phyloP scores from a whole-genome alignment of 805 yeast species.

The Yamadazyma takamatsuzukensis region DNA sequence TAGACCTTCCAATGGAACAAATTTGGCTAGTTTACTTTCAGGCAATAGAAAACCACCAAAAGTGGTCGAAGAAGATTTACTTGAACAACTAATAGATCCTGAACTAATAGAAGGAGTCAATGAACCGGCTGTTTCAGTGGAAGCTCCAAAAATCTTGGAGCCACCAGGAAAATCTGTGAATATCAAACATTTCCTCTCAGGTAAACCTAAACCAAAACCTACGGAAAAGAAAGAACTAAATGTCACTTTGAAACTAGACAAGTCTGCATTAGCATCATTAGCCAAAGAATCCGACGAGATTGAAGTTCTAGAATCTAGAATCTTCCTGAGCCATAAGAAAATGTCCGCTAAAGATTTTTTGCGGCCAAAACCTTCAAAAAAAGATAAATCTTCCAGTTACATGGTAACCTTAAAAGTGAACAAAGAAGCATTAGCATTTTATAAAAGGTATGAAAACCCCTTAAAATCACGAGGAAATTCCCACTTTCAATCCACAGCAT shows the following conservation, averaged over 20 bases:
- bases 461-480: conserved; percentile 24
- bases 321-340: conserved; percentile 17
- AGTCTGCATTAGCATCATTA: not conserved
- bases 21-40: too few relatives aligned
- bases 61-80: too few relatives aligned
- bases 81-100: too few relatives aligned
- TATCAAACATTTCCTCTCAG: conserved; percentile 6
- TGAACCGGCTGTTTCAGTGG: not conserved
- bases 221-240: conserved; percentile 1
- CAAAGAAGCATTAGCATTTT: conserved; percentile 20
- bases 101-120: not conserved
- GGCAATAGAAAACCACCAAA: too few relatives aligned
- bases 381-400: conserved; percentile 1
- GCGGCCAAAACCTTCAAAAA: conserved; percentile 34
- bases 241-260: not conserved
- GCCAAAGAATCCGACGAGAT: not conserved
- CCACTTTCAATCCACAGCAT: conserved; percentile 7
- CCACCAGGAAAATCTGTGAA: conserved; percentile 5
- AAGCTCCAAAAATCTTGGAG: conserved; percentile 6
- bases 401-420: conserved; percentile 22
- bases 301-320: conserved; percentile 16
- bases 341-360: conserved; percentile 41
- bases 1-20: too few relatives aligned
- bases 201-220: conserved; percentile 1
- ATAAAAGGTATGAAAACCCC: conserved; percentile 26